Evolutionary conservation across 768 basidiomycete genomes (phyloP).

Genomic region (Boletus rubescentipes): DNA sequence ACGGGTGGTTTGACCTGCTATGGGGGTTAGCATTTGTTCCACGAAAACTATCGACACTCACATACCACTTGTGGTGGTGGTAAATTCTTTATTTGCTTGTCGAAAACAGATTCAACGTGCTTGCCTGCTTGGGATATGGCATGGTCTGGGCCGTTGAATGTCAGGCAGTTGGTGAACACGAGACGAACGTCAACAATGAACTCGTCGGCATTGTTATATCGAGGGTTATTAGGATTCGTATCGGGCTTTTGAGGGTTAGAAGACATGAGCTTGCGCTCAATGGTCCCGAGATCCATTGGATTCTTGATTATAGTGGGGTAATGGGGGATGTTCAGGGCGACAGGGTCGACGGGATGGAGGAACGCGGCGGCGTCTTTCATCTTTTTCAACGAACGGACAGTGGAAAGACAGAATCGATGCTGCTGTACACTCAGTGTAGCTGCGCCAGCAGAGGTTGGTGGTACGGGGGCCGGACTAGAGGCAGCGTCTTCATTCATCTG

Average conservation of each 20-base stretch:
- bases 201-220: slow-evolving; percentile 74
- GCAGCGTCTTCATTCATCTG: slow-evolving; percentile 30
- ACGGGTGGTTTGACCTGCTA: slow-evolving; percentile 43
- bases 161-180: slow-evolving; percentile 83
- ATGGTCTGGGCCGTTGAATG: slow-evolving; percentile 95
- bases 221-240: slow-evolving; percentile 64
- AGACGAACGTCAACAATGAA: slow-evolving; percentile 84
- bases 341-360: slow-evolving; percentile 82
- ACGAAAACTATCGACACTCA: slow-evolving; percentile 22
- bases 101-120: slow-evolving; percentile 79
- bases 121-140: slow-evolving; percentile 75
- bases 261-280: slow-evolving; percentile 81
- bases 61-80: slow-evolving; percentile 77
- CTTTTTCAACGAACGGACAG: slow-evolving; percentile 82
- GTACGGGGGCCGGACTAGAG: slow-evolving; percentile 16
- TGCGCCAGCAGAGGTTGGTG: slow-evolving; percentile 5
- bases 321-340: slow-evolving; percentile 82
- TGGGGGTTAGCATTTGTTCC: slow-evolving; percentile 14
- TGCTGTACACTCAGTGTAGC: slow-evolving; percentile 64
- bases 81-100: slow-evolving; percentile 83
- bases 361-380: slow-evolving; percentile 82
- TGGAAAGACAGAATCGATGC: slow-evolving; percentile 74
- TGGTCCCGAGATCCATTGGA: slow-evolving; percentile 93
- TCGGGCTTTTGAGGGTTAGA: slow-evolving; percentile 82
- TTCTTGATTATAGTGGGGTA: slow-evolving; percentile 83